phyloP scores from a whole-genome alignment of 495 filamentous ascomycete species.

The Neurospora sp. region DNA sequence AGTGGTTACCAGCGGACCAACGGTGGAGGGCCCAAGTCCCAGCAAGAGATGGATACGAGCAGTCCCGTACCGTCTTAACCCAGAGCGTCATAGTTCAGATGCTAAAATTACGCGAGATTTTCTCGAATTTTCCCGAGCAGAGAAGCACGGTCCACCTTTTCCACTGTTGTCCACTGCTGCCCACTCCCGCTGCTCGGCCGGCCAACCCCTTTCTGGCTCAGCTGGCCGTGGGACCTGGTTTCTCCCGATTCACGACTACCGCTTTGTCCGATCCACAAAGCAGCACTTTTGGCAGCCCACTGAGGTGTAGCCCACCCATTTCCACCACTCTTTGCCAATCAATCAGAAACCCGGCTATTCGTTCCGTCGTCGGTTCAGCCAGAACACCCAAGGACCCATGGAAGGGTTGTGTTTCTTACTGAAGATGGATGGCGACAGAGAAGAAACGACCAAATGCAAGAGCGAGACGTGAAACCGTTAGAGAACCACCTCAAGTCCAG shows the following conservation, averaged over 20 bases:
- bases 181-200: background rate
- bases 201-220: background rate
- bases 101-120: background rate
- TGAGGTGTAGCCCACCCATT: background rate
- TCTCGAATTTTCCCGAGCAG: background rate
- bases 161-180: background rate
- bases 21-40: background rate
- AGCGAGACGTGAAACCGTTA: no score
- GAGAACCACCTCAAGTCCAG: no score
- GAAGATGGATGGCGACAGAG: background rate
- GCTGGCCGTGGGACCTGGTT: background rate
- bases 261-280: background rate
- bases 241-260: background rate
- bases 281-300: background rate
- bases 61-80: background rate
- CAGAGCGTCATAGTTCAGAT: background rate
- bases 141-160: background rate
- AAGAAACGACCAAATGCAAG: background rate
- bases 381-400: background rate
- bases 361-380: background rate
- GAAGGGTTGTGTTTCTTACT: background rate
- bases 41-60: background rate
- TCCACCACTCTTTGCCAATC: background rate
- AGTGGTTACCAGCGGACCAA: background rate
- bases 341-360: background rate